These are phyloP conservation scores for Effrenium voratum DNA, from an alignment of 73 alveolate species.

Conservation along the genomic window DNA sequence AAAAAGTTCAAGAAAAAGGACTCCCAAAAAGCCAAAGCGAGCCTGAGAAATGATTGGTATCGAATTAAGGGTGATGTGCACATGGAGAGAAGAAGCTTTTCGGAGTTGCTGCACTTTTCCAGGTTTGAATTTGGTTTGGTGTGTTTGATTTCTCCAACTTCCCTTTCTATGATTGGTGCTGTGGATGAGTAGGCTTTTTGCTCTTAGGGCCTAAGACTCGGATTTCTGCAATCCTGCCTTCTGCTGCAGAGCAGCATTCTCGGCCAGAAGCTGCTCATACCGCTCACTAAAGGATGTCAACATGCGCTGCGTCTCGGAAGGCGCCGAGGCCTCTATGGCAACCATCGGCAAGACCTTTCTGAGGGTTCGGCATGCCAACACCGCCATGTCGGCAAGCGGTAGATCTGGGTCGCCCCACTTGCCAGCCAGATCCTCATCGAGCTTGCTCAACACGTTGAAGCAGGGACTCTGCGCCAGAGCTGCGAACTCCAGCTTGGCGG, in stretches of 20 bases:
- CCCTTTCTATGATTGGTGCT: too few species aligned
- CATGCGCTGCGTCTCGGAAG: constrained; percentile 56
- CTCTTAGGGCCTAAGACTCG: too few species aligned
- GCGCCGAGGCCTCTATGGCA: background rate
- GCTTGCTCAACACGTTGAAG: background rate
- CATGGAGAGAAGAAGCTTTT: too few species aligned
- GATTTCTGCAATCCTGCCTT: too few species aligned
- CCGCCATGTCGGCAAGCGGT: constrained; percentile 8
- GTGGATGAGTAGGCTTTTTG: too few species aligned
- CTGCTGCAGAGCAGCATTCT: constrained; percentile 32
- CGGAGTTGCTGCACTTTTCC: too few species aligned
- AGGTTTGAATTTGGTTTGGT: too few species aligned
- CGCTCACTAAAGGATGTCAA: constrained; percentile 63
- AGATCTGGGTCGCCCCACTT: background rate
- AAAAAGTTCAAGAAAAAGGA: too few species aligned
- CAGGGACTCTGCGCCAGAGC: constrained; percentile 7
- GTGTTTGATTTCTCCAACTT: too few species aligned
- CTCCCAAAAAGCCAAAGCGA: too few species aligned
- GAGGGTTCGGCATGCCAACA: constrained; percentile 35
- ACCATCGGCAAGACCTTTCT: constrained; percentile 39
- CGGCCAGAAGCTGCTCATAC: constrained; percentile 22
- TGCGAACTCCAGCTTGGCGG: constrained; percentile 20
- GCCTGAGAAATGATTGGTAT: too few species aligned
- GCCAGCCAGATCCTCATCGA: background rate
- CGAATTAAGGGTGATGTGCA: too few species aligned